phyloP scores from a whole-genome alignment of 2,329 filamentous ascomycete genomes.

The Aspergillus carbonarius region DNA sequence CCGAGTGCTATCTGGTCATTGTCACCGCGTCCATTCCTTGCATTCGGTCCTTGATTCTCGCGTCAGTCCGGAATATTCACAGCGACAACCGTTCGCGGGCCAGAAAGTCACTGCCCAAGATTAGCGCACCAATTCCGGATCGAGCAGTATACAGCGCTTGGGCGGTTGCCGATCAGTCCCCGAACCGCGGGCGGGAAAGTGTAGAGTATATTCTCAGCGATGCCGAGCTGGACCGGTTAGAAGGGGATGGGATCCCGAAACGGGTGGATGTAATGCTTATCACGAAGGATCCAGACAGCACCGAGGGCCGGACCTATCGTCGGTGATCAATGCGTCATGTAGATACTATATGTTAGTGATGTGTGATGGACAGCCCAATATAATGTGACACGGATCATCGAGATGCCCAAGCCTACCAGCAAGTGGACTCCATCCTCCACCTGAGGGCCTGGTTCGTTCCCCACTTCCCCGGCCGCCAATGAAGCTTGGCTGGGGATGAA shows the following conservation, averaged over 20 bases:
- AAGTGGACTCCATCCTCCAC: too few relatives aligned
- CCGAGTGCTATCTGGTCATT: conserved; percentile 32
- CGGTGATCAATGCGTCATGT: background rate
- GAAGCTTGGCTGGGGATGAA: background rate
- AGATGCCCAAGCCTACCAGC: background rate
- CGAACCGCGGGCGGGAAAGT: background rate
- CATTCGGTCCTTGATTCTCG: conserved; percentile 23
- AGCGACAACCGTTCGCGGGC: background rate
- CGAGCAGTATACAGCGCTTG: background rate
- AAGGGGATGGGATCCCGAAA: background rate
- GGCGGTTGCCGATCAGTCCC: background rate
- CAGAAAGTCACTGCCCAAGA: background rate
- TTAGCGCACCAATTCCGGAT: background rate
- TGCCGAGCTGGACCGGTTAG: background rate
- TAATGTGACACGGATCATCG: background rate
- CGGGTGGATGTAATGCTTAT: background rate
- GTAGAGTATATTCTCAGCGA: background rate
- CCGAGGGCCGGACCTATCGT: background rate
- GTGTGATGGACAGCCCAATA: background rate
- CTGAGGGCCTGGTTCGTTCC: background rate
- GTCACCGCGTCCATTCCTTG: conserved; percentile 33
- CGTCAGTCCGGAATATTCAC: background rate
- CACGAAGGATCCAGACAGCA: background rate
- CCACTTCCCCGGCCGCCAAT: background rate
- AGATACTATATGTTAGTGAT: background rate